Evolutionary conservation across 768 basidiomycete genomes (phyloP), one percentile per base, ranked within the genome.

Genomic region (Suillus subalutaceus): DNA sequence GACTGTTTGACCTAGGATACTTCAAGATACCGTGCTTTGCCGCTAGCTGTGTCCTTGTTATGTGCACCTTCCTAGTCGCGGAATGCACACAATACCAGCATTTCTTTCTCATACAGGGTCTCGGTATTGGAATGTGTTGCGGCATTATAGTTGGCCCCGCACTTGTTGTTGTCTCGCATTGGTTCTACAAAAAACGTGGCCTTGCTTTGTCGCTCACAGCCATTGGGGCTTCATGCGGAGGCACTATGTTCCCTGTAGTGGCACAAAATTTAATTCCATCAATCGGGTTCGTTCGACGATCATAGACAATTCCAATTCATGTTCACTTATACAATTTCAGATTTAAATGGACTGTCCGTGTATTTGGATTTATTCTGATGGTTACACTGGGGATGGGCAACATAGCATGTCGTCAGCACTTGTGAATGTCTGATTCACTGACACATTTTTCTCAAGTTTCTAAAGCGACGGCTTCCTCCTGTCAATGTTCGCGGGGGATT

Each of bases 11-110:
- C 74, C 73, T 91, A 46, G 92, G 92, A 62, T 85, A 87, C 69
- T 86, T 89, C 74, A 85, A 80, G 38, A 71, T 82, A 2, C 83
- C 88, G 9, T 80, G 85, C 37, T 69, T 84, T 10, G 52, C 77
- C 1, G 83, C 84, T 0, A 88, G 86, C 63, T 78, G 77, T 13
- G 55, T 86, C 18, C 74, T 91, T 7, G 77, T 93, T 4, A 65
- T 76, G 0, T 81, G 85, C 35, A 90, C 88, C 0, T 86, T 93
- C 71, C 79, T 93, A 18, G 79, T 84, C 8, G 90, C 89, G 1
- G 80, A 93, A 78, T 93, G 92, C 72, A 89, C 78, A 12, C 66
- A 82, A 63, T 93, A 88, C 71, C 92, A 90, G 92, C 90, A 93
- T 10, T 89, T 93, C 70, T 70, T 93, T n/a, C 81, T 93, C 0